Evolutionary conservation across 2,329 filamentous ascomycete species (phyloP).

Genomic region (Aspergillus ochraceus): DNA sequence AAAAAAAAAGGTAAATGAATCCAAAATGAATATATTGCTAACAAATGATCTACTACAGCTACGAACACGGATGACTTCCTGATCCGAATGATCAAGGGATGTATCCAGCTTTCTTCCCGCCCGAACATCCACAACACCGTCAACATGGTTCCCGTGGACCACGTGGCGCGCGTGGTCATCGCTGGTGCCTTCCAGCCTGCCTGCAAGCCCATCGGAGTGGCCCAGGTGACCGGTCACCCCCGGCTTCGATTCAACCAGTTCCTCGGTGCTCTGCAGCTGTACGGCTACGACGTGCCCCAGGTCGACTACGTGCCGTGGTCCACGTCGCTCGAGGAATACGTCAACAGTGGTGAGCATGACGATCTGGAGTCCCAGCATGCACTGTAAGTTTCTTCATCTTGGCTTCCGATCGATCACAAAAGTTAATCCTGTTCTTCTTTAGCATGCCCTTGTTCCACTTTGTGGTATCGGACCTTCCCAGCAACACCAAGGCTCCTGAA

Average conservation of each 20-base stretch:
- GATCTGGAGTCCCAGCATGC: constrained; percentile 66
- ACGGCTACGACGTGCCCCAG: constrained; percentile 70
- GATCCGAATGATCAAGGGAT: constrained; percentile 82
- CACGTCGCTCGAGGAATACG: constrained; percentile 65
- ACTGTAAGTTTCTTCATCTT: constrained; percentile 45
- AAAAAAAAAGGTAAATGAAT: background rate
- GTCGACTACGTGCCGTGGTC: constrained; percentile 71
- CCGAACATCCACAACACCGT: constrained; percentile 83
- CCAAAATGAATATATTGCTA: background rate
- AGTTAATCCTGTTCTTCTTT: constrained; percentile 7
- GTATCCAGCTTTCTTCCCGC: constrained; percentile 71
- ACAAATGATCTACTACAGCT: constrained; percentile 36
- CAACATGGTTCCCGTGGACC: constrained; percentile 84
- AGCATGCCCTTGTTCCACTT: constrained; percentile 72
- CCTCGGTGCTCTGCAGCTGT: constrained; percentile 67
- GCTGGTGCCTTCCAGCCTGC: constrained; percentile 69
- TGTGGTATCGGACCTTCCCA: constrained; percentile 68
- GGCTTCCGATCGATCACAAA: background rate
- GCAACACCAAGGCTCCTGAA: constrained; percentile 69
- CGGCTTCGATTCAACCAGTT: constrained; percentile 76
- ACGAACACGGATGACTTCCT: constrained; percentile 88
- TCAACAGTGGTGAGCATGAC: constrained; percentile 57
- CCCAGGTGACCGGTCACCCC: constrained; percentile 78
- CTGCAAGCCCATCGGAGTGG: constrained; percentile 57
- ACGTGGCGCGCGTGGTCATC: constrained; percentile 78